These are phyloP conservation scores for Kuraishia floccosa DNA, from an alignment of 805 yeast species.

Conservation along the genomic window DNA sequence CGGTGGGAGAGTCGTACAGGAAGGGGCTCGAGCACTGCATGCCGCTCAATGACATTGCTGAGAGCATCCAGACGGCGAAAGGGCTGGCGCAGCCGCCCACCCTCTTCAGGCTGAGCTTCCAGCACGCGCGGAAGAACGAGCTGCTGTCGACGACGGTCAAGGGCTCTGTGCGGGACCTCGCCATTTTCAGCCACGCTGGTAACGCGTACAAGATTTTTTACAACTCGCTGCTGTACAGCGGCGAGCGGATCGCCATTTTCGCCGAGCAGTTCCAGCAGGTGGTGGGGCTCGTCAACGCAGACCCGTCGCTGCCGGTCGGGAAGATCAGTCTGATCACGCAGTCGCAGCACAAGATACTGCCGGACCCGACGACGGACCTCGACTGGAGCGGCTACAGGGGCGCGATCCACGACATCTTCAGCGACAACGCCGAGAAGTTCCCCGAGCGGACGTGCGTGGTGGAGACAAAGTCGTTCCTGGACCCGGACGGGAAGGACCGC, in stretches of 20 bases:
- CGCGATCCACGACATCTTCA: conserved; percentile 93
- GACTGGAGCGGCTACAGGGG: conserved; percentile 92
- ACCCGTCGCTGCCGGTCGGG: conserved; percentile 36
- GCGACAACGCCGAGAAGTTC: conserved; percentile 68
- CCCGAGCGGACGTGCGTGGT: conserved; percentile 89
- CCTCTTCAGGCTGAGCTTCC: conserved; percentile 50
- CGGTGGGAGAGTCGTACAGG: conserved; percentile 29
- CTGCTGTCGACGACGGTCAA: conserved; percentile 32
- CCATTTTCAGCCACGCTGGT: conserved; percentile 34
- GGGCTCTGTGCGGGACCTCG: conserved; percentile 56
- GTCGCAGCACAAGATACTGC: conserved; percentile 51
- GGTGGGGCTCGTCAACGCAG: conserved; percentile 20
- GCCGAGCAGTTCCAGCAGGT: conserved; percentile 65
- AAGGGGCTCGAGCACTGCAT: conserved; percentile 22
- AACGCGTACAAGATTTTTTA: conserved; percentile 38
- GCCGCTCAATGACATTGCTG: conserved; percentile 41
- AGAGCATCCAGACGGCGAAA: conserved; percentile 33
- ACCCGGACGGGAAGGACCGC: conserved; percentile 45
- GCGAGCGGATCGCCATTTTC: conserved; percentile 55
- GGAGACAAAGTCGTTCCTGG: conserved; percentile 70
- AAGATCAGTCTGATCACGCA: conserved; percentile 57
- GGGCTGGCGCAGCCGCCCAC: conserved; percentile 49
- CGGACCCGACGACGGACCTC: conserved; percentile 79
- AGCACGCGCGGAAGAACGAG: conserved; percentile 26
- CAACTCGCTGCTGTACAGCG: conserved; percentile 66